Base-by-base conservation (phyloP, 352 stramenopile species). In the Globisporangium alternatum region DNA sequence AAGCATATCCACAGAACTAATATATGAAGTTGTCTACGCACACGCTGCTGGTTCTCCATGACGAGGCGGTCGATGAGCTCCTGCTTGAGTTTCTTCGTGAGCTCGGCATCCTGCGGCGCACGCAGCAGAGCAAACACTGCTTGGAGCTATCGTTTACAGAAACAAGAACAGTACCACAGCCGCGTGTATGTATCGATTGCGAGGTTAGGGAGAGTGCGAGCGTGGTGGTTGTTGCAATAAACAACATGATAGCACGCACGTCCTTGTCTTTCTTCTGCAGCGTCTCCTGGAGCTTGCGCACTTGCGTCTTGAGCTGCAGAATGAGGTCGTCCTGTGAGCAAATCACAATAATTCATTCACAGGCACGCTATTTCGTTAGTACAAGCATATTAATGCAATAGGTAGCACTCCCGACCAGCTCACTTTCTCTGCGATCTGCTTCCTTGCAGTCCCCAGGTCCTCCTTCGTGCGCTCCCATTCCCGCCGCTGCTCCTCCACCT, bases 231-330 rank as follows among this genome's bases (percentile, higher is more conserved):
- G n/a, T 19, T 22, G 7, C 10, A 4, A 35, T 31, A 21, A 30
- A 30, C 1, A 8, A n/a, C 9, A 25, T 3, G 33, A 13, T 19
- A 56, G 19, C 30, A 66, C 75, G 15, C 68, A 85, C 82, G 44
- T 88, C 80, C 69, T 83, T 83, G 53, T 89, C 80, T 55, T 86
- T 91, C 60, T 86, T 89, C 30, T 76, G 78, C 33, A 91, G 63
- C 5, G 63, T 73, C 48, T 88, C 78, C 52, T 88, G 66, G 37
- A 88, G 75, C 53, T 86, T 86, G 30, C 78, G 80, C 22, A 72
- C 56, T 8, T 71, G 58, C 37, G 80, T 86, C 58, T 86, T 89
- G 57, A 89, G 68, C 66, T 88, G 82, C 37, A 91, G 19, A 12
- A 89, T 70, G 30, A 77, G 56, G 9, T 74, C 67, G 58, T 89